phyloP scores from a whole-genome alignment of 768 basidiomycete genomes.

The Leccinum variicolor region DNA sequence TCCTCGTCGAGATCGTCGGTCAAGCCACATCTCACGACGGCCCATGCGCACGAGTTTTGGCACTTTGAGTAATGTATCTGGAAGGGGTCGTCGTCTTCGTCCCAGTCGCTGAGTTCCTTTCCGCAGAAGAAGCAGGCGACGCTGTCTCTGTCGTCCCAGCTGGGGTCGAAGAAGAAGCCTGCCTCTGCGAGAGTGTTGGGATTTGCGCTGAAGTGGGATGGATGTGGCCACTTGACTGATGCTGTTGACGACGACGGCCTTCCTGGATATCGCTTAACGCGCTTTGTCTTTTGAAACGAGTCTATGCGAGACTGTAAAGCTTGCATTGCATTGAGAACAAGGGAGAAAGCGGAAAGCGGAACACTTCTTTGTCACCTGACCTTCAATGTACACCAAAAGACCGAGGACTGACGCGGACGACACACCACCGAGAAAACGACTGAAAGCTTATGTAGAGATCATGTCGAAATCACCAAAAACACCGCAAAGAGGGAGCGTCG shows the following conservation, averaged over 20 bases:
- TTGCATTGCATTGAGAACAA: slow-evolving; percentile 40
- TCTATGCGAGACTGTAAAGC: slow-evolving; percentile 54
- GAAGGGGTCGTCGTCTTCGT: slow-evolving; percentile 79
- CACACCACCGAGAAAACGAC: slow-evolving; percentile 22
- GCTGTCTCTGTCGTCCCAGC: slow-evolving; percentile 63
- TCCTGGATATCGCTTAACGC: slow-evolving; percentile 48
- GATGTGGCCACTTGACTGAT: slow-evolving; percentile 78
- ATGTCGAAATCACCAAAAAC: slow-evolving; percentile 11
- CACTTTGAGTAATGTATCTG: slow-evolving; percentile 77
- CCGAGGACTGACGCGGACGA: slow-evolving; percentile 6
- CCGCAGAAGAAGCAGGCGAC: slow-evolving; percentile 84
- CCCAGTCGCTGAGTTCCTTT: slow-evolving; percentile 84
- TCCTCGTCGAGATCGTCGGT: slow-evolving; percentile 52
- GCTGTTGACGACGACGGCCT: slow-evolving; percentile 45
- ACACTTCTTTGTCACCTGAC: not conserved
- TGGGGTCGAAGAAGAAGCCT: slow-evolving; percentile 83
- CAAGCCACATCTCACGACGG: slow-evolving; percentile 70
- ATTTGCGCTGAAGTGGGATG: slow-evolving; percentile 59
- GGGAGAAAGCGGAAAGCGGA: too few relatives aligned
- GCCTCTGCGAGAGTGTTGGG: slow-evolving; percentile 78
- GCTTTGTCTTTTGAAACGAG: slow-evolving; percentile 64
- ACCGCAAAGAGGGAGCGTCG: slow-evolving; percentile 37
- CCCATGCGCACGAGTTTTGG: slow-evolving; percentile 72
- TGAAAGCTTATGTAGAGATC: slow-evolving; percentile 31
- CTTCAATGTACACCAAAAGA: slow-evolving; percentile 26